phyloP scores from a whole-genome alignment of 345 rosid species.

The Citropsis articulata region DNA sequence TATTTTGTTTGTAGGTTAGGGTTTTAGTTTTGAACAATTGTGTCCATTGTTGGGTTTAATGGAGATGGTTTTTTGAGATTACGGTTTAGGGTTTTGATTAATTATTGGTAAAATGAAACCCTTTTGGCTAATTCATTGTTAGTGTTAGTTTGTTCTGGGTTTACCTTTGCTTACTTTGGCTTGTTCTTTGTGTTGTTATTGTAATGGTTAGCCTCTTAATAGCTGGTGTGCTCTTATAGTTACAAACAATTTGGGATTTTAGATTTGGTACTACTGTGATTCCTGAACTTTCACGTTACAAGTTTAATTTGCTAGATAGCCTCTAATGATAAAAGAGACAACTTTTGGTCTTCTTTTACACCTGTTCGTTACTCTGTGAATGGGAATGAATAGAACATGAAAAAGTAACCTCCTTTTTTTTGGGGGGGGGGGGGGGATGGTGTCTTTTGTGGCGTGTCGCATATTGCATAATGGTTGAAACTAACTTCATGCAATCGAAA shows the following conservation, averaged over 20 bases:
- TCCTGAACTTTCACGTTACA: background rate
- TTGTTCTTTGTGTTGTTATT: background rate
- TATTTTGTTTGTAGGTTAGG: background rate
- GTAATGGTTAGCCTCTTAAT: background rate
- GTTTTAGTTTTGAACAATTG: background rate
- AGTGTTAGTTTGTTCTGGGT: background rate
- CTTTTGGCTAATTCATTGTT: background rate
- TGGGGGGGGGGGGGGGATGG: too few species aligned
- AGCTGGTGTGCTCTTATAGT: background rate
- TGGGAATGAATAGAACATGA: background rate
- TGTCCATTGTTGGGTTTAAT: background rate
- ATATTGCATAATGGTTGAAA: background rate
- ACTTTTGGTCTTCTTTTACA: background rate
- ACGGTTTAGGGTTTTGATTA: slow-evolving; percentile 32
- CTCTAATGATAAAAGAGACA: too few species aligned
- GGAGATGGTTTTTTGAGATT: background rate
- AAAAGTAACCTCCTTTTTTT: background rate
- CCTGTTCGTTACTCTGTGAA: background rate
- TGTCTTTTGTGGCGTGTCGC: background rate
- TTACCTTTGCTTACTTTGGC: background rate
- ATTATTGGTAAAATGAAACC: background rate
- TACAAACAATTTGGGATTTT: background rate
- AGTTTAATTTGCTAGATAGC: background rate
- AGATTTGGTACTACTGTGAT: too few species aligned
- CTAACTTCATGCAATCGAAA: background rate